Evolutionary conservation across 1,284 basidiomycete species (phyloP).

Genomic region (Trichosporon ovoides): DNA sequence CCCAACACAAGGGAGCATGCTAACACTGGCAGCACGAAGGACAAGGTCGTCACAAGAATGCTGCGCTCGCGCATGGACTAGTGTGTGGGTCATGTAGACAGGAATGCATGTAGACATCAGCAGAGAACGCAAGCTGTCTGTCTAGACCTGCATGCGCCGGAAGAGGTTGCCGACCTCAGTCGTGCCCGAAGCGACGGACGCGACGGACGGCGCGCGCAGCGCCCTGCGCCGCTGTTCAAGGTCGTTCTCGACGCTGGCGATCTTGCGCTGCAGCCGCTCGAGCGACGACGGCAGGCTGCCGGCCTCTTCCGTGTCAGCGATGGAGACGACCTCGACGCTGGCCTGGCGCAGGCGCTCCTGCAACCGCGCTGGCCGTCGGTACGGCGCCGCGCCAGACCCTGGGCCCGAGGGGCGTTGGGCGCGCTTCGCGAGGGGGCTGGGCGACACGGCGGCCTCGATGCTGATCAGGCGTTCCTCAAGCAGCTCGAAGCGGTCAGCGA

Average conservation of each 20-base stretch:
- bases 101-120: constrained; percentile 18
- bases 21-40: constrained; percentile 62
- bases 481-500: background rate
- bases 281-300: background rate
- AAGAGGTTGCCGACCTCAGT: background rate
- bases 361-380: background rate
- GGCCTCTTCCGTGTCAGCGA: background rate
- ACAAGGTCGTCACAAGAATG: constrained; percentile 76
- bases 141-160: background rate
- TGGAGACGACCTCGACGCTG: background rate
- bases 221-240: background rate
- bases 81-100: background rate
- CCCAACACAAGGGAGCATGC: background rate
- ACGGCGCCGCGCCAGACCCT: too few relatives aligned
- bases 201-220: background rate
- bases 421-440: background rate
- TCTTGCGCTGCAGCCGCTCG: background rate
- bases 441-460: background rate
- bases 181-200: background rate
- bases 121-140: background rate
- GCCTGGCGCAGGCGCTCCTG: background rate
- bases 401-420: too few relatives aligned
- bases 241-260: background rate
- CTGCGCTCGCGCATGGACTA: constrained; percentile 89
- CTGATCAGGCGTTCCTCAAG: background rate